Percentiles rank a stretch among this genome's conserved stretches.
Conservation (phyloP, 2,329 filamentous ascomycete species). For the Xylaria sp. region DNA sequence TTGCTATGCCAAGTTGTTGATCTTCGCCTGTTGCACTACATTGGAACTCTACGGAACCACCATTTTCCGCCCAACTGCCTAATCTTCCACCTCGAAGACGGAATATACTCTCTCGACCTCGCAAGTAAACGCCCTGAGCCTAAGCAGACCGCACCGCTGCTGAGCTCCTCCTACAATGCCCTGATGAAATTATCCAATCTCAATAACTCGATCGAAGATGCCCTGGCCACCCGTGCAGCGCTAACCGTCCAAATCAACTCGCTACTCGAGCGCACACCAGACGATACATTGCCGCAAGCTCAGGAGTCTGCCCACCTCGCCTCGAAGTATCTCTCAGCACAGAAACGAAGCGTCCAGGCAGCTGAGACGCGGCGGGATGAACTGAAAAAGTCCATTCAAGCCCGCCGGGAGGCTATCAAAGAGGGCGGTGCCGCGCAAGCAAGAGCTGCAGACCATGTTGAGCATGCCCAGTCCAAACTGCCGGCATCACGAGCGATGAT, state of each 20-base stretch:
- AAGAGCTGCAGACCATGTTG: slow-evolving; percentile 55
- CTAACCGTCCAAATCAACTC: slow-evolving; percentile 74
- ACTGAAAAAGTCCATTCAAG: slow-evolving; percentile 59
- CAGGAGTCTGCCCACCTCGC: slow-evolving; percentile 45
- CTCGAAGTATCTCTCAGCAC: slow-evolving; percentile 52
- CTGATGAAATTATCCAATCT: slow-evolving; percentile 84
- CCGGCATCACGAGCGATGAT: slow-evolving; percentile 50
- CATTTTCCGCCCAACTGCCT: slow-evolving; percentile 76
- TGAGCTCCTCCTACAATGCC: slow-evolving; percentile 78
- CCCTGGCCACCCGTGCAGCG: slow-evolving; percentile 67
- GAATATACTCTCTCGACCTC: slow-evolving; percentile 76
- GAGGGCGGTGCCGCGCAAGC: slow-evolving; percentile 56
- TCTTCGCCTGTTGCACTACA: slow-evolving; percentile 68
- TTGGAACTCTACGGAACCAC: slow-evolving; percentile 65
- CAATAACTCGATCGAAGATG: slow-evolving; percentile 87
- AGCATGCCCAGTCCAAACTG: slow-evolving; percentile 56
- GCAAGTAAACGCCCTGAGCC: slow-evolving; percentile 46
- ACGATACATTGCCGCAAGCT: slow-evolving; percentile 43
- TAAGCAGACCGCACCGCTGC: slow-evolving; percentile 46
- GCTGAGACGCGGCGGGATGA: slow-evolving; percentile 61
- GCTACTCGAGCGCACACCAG: slow-evolving; percentile 41
- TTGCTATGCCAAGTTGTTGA: slow-evolving; percentile 69
- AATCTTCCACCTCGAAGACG: slow-evolving; percentile 79
- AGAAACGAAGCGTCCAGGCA: slow-evolving; percentile 60
- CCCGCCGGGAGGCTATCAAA: slow-evolving; percentile 62